phyloP scores from a whole-genome alignment of 2,329 filamentous ascomycete genomes.

The Sclerotinia sclerotiorum region DNA sequence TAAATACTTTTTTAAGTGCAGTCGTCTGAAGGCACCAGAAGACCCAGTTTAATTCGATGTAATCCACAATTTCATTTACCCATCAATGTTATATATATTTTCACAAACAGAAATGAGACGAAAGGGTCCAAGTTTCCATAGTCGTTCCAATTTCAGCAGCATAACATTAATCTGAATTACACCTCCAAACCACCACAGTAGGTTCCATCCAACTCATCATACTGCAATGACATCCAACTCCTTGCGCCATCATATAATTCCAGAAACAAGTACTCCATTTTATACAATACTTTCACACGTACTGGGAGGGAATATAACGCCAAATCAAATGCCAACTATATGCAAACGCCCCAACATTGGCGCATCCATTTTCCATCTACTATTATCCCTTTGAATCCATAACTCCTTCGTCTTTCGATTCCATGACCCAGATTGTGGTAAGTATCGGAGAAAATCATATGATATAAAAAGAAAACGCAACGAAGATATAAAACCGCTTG shows the following conservation, averaged over 20 bases:
- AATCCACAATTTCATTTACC: neutral
- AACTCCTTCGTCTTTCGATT: slow-evolving; percentile 6
- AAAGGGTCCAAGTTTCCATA: neutral
- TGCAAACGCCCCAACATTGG: slow-evolving; percentile 6
- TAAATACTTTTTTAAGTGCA: neutral
- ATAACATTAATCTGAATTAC: neutral
- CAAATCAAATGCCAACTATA: slow-evolving; percentile 17
- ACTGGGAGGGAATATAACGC: slow-evolving; percentile 21
- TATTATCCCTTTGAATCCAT: neutral
- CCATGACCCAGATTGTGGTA: neutral
- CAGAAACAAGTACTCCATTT: neutral
- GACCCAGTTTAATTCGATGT: neutral
- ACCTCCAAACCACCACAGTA: neutral
- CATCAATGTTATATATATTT: neutral
- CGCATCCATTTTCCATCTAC: slow-evolving; percentile 12
- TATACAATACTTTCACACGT: slow-evolving; percentile 9
- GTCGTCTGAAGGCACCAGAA: neutral
- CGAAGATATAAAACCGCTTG: neutral
- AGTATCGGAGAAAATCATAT: slow-evolving; percentile 1
- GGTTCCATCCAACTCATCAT: neutral
- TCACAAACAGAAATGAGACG: neutral
- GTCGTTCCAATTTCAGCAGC: neutral
- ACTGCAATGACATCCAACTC: neutral
- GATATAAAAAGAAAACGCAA: slow-evolving; percentile 8
- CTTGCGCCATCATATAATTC: slow-evolving; percentile 1